These are phyloP conservation scores for Punica granatum DNA, from an alignment of 345 rosid species.

Conservation along the genomic window DNA sequence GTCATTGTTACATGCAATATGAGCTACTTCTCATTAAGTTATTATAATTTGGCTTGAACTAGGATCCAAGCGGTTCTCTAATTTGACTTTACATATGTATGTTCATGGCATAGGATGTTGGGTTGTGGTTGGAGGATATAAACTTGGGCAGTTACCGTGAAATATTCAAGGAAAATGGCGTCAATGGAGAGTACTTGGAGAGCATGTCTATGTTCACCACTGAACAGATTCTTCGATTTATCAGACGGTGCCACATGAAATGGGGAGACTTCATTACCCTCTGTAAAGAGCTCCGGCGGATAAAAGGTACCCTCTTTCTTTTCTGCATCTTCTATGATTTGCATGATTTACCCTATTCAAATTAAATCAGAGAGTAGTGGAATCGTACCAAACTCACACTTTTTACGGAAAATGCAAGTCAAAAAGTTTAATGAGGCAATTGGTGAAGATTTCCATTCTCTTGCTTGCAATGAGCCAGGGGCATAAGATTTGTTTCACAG, in stretches of 20 bases:
- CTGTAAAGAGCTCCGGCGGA: slow-evolving; percentile 92
- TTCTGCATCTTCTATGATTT: not conserved
- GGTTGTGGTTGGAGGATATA: slow-evolving; percentile 91
- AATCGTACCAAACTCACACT: not conserved
- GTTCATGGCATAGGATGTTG: slow-evolving; percentile 61
- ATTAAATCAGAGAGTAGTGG: not conserved
- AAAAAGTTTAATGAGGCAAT: too few relatives aligned
- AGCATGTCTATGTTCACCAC: slow-evolving; percentile 99
- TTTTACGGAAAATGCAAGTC: not conserved
- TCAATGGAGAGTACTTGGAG: slow-evolving; percentile 91
- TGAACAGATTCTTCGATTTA: slow-evolving; percentile 94
- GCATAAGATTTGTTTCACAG: not conserved
- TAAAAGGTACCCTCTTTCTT: slow-evolving; percentile 52
- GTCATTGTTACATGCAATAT: not conserved
- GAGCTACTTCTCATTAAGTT: not conserved
- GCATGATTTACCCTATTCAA: not conserved
- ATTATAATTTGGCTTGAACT: not conserved
- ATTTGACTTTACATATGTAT: not conserved
- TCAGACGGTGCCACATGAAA: slow-evolving; percentile 97
- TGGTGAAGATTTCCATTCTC: not conserved
- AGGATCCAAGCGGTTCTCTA: not conserved
- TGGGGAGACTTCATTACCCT: slow-evolving; percentile 99
- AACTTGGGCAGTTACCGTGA: slow-evolving; percentile 84
- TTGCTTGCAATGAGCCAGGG: not conserved
- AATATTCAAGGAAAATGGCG: slow-evolving; percentile 84